phyloP scores from a whole-genome alignment of 2,329 filamentous ascomycete genomes.

The Monilinia fructicola region DNA sequence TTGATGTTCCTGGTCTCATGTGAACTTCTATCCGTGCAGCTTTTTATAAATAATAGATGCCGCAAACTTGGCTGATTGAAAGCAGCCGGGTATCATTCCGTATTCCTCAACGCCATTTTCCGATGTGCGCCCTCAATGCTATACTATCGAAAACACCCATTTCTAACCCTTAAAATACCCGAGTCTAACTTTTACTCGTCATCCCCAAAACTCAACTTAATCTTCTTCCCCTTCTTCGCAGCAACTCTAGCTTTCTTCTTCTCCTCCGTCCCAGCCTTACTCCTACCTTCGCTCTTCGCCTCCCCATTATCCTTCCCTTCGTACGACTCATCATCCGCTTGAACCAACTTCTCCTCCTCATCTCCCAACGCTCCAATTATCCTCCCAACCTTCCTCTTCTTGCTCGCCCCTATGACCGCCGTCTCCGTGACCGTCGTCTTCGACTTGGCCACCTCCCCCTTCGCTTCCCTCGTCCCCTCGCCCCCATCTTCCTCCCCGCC shows the following conservation, averaged over 20 bases:
- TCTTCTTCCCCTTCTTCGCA: conserved; percentile 52
- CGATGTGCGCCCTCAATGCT: neutral
- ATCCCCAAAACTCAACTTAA: conserved; percentile 67
- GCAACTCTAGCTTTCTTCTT: conserved; percentile 37
- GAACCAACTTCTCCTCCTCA: conserved; percentile 18
- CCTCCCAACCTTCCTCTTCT: conserved; percentile 57
- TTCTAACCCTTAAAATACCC: neutral
- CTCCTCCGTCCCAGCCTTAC: conserved; percentile 15
- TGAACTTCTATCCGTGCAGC: neutral
- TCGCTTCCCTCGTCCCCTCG: too few relatives aligned
- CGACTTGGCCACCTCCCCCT: conserved; percentile 41
- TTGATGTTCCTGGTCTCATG: neutral
- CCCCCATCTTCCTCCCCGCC: neutral
- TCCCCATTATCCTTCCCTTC: neutral
- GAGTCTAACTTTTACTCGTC: conserved; percentile 46
- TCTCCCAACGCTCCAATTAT: conserved; percentile 46
- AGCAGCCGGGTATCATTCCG: conserved; percentile 18
- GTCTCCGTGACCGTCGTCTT: conserved; percentile 46
- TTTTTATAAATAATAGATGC: neutral
- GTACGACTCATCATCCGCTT: neutral
- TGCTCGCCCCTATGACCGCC: conserved; percentile 47
- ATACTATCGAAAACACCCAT: neutral
- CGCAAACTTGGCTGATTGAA: neutral
- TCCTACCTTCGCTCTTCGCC: neutral
- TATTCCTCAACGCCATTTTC: conserved; percentile 1